Evolutionary conservation across 257 asterid species (phyloP).

Genomic region (Cruciata laevipes): DNA sequence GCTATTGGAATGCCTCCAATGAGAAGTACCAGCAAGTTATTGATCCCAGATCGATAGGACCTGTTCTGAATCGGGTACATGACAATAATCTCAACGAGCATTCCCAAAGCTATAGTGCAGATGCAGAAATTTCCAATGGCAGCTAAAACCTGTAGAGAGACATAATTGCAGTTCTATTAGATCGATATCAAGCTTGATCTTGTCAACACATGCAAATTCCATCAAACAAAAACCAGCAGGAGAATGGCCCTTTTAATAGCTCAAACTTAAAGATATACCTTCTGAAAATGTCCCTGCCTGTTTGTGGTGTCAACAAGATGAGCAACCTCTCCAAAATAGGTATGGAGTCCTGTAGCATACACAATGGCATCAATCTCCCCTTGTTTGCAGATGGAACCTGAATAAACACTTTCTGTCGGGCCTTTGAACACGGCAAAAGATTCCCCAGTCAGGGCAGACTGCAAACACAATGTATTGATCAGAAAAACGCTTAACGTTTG

Average conservation of each 20-base stretch:
- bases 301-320: slow-evolving; percentile 80
- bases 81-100: slow-evolving; percentile 51
- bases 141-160: slow-evolving; percentile 45
- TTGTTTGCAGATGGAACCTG: slow-evolving; percentile 89
- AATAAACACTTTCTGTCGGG: slow-evolving; percentile 55
- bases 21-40: slow-evolving; percentile 61
- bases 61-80: slow-evolving; percentile 77
- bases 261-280: slow-evolving; percentile 28
- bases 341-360: slow-evolving; percentile 75
- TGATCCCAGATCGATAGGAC: slow-evolving; percentile 60
- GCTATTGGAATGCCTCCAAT: slow-evolving; percentile 93
- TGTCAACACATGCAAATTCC: background rate
- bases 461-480: slow-evolving; percentile 8
- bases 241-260: background rate
- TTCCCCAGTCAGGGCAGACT: slow-evolving; percentile 83
- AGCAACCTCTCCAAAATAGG: slow-evolving; percentile 87
- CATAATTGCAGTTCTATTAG: slow-evolving; percentile 2
- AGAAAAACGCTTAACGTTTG: slow-evolving; percentile 8
- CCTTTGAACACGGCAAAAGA: slow-evolving; percentile 60
- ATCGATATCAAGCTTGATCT: background rate
- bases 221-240: background rate
- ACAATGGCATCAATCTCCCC: slow-evolving; percentile 84
- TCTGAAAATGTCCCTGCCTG: slow-evolving; percentile 37
- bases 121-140: slow-evolving; percentile 83
- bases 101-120: slow-evolving; percentile 60